These are phyloP conservation scores for Hydnomerulius pinastri DNA, from an alignment of 768 basidiomycete genomes.

Conservation along the genomic window DNA sequence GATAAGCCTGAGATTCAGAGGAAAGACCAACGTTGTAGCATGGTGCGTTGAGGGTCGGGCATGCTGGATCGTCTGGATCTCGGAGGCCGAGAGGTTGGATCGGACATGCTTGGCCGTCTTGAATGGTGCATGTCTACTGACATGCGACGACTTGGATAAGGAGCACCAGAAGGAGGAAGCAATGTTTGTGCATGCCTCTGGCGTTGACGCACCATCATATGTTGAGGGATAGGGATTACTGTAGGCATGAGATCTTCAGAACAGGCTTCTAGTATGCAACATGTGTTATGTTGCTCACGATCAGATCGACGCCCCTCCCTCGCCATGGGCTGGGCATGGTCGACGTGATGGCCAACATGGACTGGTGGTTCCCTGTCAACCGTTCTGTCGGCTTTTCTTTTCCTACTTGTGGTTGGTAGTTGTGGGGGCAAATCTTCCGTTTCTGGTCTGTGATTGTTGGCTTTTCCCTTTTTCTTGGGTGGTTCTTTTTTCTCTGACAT, in stretches of 20 bases:
- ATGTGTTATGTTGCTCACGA: slow-evolving; percentile 21
- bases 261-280: neutral
- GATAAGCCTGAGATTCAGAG: neutral
- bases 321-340: slow-evolving; percentile 15
- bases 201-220: slow-evolving; percentile 27
- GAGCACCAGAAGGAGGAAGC: slow-evolving; percentile 9
- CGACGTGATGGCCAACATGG: slow-evolving; percentile 12
- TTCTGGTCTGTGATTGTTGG: slow-evolving; percentile 15
- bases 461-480: slow-evolving; percentile 24
- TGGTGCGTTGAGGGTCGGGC: slow-evolving; percentile 43
- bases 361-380: slow-evolving; percentile 11
- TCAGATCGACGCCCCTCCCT: slow-evolving; percentile 29
- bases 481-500: slow-evolving; percentile 30
- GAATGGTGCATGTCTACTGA: slow-evolving; percentile 28
- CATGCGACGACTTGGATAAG: slow-evolving; percentile 28
- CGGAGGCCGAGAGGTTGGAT: slow-evolving; percentile 23
- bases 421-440: slow-evolving; percentile 14
- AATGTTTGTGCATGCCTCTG: slow-evolving; percentile 21
- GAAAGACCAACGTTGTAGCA: slow-evolving; percentile 64
- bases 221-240: slow-evolving; percentile 24
- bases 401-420: slow-evolving; percentile 18
- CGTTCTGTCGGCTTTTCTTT: slow-evolving; percentile 27
- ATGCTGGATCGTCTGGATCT: slow-evolving; percentile 26
- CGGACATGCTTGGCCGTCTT: slow-evolving; percentile 22
- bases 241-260: slow-evolving; percentile 10